phyloP scores from a whole-genome alignment of 352 stramenopile species.

The Pythium pyrilobum region DNA sequence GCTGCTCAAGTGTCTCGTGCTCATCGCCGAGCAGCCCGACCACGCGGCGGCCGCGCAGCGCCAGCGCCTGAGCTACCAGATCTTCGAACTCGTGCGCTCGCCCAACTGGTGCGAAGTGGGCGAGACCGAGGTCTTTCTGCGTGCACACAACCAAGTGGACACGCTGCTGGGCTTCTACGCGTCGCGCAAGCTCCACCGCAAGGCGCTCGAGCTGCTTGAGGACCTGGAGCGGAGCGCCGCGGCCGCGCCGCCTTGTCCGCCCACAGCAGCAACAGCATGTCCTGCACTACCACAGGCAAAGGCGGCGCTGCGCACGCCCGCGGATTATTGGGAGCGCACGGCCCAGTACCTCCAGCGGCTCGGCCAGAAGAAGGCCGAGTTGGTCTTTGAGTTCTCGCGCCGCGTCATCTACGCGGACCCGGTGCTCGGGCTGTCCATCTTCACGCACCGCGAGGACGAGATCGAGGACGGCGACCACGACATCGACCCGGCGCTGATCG shows the following conservation, averaged over 20 bases:
- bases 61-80: conserved; percentile 28
- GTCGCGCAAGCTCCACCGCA: conserved; percentile 63
- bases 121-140: conserved; percentile 74
- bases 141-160: conserved; percentile 52
- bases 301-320: conserved; percentile 24
- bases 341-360: conserved; percentile 62
- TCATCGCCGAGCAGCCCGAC: conserved; percentile 40
- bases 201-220: conserved; percentile 75
- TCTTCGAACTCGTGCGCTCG: conserved; percentile 47
- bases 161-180: conserved; percentile 69
- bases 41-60: conserved; percentile 19
- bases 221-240: conserved; percentile 59
- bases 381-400: conserved; percentile 81
- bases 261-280: conserved; percentile 12
- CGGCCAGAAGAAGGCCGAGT: conserved; percentile 50
- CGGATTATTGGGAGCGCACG: conserved; percentile 57
- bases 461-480: conserved; percentile 42
- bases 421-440: conserved; percentile 61
- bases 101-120: conserved; percentile 67
- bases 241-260: too few relatives aligned
- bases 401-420: conserved; percentile 56
- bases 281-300: background rate
- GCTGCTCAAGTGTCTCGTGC: conserved; percentile 74
- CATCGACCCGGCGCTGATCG: conserved; percentile 52
- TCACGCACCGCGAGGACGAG: conserved; percentile 52